These are phyloP conservation scores for Starmerella bombicola DNA, from an alignment of 805 yeast species.

Conservation along the genomic window DNA sequence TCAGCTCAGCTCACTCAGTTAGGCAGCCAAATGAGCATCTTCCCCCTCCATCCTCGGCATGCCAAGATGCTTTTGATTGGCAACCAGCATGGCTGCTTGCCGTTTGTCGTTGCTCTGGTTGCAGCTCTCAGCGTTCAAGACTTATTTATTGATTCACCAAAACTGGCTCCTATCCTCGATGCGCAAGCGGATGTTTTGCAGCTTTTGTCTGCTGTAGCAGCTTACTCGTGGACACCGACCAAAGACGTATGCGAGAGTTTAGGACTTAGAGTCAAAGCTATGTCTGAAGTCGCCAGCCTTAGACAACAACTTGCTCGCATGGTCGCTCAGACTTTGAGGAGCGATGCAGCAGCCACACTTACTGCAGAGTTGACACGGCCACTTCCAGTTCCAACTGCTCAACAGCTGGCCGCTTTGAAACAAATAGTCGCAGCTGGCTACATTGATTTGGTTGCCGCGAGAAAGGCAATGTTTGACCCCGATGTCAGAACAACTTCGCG, in stretches of 20 bases:
- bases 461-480: conserved; percentile 51
- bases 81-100: conserved; percentile 72
- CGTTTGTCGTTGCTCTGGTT: conserved; percentile 81
- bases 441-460: conserved; percentile 75
- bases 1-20: conserved; percentile 53
- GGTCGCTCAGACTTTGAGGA: conserved; percentile 43
- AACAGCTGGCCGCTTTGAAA: conserved; percentile 65
- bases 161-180: conserved; percentile 64
- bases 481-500: conserved; percentile 49
- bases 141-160: conserved; percentile 60
- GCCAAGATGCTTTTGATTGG: conserved; percentile 82
- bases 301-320: conserved; percentile 68
- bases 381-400: conserved; percentile 52
- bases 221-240: conserved; percentile 37
- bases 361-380: conserved; percentile 40
- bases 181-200: conserved; percentile 61
- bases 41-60: conserved; percentile 89
- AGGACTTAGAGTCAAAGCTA: conserved; percentile 61
- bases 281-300: conserved; percentile 76
- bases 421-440: conserved; percentile 92
- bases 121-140: conserved; percentile 90
- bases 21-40: conserved; percentile 76
- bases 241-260: conserved; percentile 42
- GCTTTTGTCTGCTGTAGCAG: conserved; percentile 72
- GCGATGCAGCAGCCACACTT: conserved; percentile 31